Conservation (phyloP, 495 filamentous ascomycete species). For the Cairneyella variabilis region DNA sequence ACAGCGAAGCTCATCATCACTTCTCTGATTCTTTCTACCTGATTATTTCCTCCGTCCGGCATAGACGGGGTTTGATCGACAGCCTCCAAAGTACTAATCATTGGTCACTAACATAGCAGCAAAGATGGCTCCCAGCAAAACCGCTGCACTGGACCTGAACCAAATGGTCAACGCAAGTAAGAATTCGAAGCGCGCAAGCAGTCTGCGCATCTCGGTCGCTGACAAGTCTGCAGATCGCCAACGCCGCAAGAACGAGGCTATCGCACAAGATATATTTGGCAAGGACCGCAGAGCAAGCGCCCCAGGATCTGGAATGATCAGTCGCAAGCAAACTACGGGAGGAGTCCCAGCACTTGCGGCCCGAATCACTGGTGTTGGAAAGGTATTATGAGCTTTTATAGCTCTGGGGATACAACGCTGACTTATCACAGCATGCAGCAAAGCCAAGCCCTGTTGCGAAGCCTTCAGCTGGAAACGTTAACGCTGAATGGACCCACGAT, state of each 20-base stretch:
- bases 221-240: constrained; percentile 51
- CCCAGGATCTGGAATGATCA: constrained; percentile 39
- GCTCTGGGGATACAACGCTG: background rate
- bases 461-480: constrained; percentile 38
- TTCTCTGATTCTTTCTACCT: background rate
- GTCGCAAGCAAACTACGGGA: constrained; percentile 34
- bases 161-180: constrained; percentile 24
- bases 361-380: constrained; percentile 42
- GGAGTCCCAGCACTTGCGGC: constrained; percentile 59
- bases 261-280: constrained; percentile 68
- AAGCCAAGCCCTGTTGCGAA: constrained; percentile 32
- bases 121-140: constrained; percentile 23
- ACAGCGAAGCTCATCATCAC: no score
- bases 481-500: constrained; percentile 58
- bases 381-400: constrained; percentile 7
- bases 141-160: constrained; percentile 21
- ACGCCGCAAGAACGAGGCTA: constrained; percentile 63
- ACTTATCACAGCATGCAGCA: no score
- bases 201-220: background rate
- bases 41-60: background rate
- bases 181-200: background rate
- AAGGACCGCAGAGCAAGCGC: constrained; percentile 59
- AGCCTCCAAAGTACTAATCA: constrained; percentile 8
- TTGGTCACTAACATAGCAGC: constrained; percentile 14
- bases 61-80: background rate